Conservation (phyloP, 352 stramenopile genomes). For the Phytophthora uliginosa region DNA sequence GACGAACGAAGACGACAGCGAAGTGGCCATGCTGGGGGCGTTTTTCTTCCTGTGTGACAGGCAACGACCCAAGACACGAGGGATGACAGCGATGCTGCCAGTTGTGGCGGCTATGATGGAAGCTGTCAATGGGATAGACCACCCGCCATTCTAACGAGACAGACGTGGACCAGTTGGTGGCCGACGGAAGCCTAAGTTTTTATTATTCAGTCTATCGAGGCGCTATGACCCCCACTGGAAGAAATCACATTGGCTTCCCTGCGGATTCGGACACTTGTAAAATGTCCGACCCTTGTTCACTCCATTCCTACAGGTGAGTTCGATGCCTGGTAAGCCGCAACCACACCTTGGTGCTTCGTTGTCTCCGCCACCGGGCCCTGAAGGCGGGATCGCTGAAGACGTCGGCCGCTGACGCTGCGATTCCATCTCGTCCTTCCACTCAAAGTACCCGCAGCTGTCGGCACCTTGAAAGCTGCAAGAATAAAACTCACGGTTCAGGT, state of each 20-base stretch:
- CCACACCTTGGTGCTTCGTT: slow-evolving; percentile 43
- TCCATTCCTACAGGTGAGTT: slow-evolving; percentile 77
- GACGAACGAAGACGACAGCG: slow-evolving; percentile 53
- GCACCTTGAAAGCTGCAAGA: slow-evolving; percentile 80
- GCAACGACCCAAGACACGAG: slow-evolving; percentile 26
- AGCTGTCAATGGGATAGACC: slow-evolving; percentile 39
- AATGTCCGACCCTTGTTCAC: slow-evolving; percentile 94
- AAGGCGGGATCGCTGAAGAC: slow-evolving; percentile 3
- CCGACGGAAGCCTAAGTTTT: slow-evolving; percentile 1
- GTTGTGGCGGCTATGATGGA: slow-evolving; percentile 77
- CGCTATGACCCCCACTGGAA: slow-evolving; percentile 91
- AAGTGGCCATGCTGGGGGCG: slow-evolving; percentile 64
- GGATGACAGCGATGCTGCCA: slow-evolving; percentile 53
- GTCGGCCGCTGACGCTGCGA: slow-evolving; percentile 6
- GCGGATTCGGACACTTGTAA: slow-evolving; percentile 92
- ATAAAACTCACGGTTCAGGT: slow-evolving; percentile 96
- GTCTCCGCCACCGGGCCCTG: background rate
- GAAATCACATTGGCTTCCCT: slow-evolving; percentile 90
- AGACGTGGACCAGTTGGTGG: background rate
- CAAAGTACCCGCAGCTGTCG: slow-evolving; percentile 82
- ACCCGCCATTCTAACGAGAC: slow-evolving; percentile 29
- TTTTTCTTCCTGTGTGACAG: slow-evolving; percentile 72
- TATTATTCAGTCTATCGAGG: slow-evolving; percentile 19
- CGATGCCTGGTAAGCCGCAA: slow-evolving; percentile 51
- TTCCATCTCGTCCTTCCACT: slow-evolving; percentile 92